These are phyloP conservation scores for Paraconiothyrium brasiliense DNA, from an alignment of 2,329 filamentous ascomycete genomes.

Conservation along the genomic window DNA sequence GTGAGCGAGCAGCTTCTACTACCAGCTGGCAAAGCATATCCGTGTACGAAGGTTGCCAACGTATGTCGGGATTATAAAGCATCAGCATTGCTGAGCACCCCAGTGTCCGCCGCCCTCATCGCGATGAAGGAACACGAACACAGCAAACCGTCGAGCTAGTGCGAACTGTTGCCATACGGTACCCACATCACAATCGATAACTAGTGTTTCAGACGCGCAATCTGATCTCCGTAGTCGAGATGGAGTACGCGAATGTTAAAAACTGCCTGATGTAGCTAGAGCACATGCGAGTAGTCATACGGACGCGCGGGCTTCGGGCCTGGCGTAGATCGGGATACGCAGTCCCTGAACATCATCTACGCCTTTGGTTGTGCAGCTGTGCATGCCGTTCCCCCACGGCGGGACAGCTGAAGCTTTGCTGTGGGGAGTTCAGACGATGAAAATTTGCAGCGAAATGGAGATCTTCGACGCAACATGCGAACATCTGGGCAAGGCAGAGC, in stretches of 20 bases:
- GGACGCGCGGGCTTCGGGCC: slow-evolving; percentile 14
- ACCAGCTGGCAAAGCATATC: background rate
- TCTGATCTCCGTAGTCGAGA: slow-evolving; percentile 2
- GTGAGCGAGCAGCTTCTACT: background rate
- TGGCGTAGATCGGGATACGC: slow-evolving; percentile 10
- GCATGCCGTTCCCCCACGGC: background rate
- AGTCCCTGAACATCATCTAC: slow-evolving; percentile 7
- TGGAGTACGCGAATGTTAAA: slow-evolving; percentile 4
- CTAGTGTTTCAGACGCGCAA: slow-evolving; percentile 9
- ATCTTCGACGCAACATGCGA: background rate
- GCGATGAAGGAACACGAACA: background rate
- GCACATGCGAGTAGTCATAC: slow-evolving; percentile 3
- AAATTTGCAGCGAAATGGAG: background rate
- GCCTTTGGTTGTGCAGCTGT: slow-evolving; percentile 1
- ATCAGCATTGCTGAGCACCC: background rate
- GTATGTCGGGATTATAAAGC: background rate
- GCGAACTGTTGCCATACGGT: background rate
- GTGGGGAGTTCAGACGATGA: background rate
- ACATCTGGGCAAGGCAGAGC: background rate
- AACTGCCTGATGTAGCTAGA: slow-evolving; percentile 9
- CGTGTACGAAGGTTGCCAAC: background rate
- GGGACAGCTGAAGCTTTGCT: background rate
- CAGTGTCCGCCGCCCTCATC: background rate
- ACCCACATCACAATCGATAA: background rate
- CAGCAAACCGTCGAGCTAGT: background rate